Conservation (phyloP, 2,329 filamentous ascomycete genomes). For the Aspergillus jensenii region DNA sequence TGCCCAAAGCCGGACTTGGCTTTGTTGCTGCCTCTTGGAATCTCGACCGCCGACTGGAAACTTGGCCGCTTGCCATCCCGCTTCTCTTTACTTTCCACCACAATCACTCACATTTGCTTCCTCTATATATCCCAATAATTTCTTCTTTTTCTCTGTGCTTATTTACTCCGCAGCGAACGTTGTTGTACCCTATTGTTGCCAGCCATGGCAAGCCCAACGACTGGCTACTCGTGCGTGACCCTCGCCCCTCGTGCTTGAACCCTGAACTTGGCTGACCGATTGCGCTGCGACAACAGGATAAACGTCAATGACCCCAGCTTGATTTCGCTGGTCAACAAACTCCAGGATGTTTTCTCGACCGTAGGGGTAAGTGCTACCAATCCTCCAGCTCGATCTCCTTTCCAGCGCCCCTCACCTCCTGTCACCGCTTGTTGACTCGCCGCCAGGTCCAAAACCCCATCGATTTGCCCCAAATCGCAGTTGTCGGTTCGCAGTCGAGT, state of each 20-base stretch:
- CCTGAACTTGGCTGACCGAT: constrained; percentile 21
- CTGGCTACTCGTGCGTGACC: constrained; percentile 46
- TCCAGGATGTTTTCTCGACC: constrained; percentile 98
- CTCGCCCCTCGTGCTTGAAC: constrained; percentile 26
- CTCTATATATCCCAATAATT: constrained; percentile 6
- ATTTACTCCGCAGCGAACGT: constrained; percentile 14
- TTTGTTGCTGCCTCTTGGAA: constrained; percentile 12
- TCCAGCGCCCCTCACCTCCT: constrained; percentile 15
- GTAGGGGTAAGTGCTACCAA: constrained; percentile 67
- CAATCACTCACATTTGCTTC: constrained; percentile 1
- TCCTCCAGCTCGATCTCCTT: constrained; percentile 7
- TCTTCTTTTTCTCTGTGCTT: not conserved
- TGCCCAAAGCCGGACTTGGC: constrained; percentile 7
- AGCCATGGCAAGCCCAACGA: constrained; percentile 45
- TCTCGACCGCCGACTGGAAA: constrained; percentile 8
- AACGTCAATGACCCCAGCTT: constrained; percentile 70
- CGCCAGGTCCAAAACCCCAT: constrained; percentile 92
- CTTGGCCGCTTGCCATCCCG: constrained; percentile 20
- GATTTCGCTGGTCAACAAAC: constrained; percentile 91
- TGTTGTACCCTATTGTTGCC: constrained; percentile 26
- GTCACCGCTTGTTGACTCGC: constrained; percentile 25
- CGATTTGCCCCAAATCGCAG: constrained; percentile 95
- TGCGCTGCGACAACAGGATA: constrained; percentile 51
- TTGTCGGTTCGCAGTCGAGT: constrained; percentile 97
- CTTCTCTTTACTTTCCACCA: constrained; percentile 13